Evolutionary conservation across 768 basidiomycete genomes (phyloP).

Genomic region (Lentinula aciculospora): DNA sequence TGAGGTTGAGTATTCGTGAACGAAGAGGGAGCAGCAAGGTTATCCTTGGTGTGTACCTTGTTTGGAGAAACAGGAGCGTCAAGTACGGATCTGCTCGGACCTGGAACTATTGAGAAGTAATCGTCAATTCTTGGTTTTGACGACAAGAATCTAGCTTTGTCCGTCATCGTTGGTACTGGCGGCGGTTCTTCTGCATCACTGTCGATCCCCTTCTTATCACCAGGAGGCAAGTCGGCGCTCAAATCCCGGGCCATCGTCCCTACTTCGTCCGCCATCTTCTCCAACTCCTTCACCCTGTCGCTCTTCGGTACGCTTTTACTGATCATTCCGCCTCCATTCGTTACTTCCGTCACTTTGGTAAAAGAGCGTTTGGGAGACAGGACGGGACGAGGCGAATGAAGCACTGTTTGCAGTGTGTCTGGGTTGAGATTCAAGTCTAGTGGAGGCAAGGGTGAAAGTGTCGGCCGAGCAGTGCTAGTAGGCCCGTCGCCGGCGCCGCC

Average conservation of each 20-base stretch:
- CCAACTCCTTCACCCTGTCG: conserved; percentile 62
- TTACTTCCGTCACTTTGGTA: conserved; percentile 13
- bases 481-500: too few species aligned
- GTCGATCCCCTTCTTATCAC: conserved; percentile 7
- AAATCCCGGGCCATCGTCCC: conserved; percentile 28
- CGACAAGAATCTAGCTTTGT: conserved; percentile 21
- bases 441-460: conserved; percentile 1
- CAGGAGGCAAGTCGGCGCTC: conserved; percentile 16
- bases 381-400: conserved; percentile 65
- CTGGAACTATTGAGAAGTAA: conserved; percentile 6
- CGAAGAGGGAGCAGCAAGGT: neutral
- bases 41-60: neutral
- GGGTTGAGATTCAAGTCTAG: conserved; percentile 16
- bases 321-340: neutral
- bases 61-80: neutral
- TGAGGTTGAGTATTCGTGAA: neutral
- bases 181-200: conserved; percentile 24
- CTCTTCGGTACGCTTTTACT: conserved; percentile 31
- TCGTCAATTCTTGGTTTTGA: conserved; percentile 1
- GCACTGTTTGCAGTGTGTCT: conserved; percentile 24
- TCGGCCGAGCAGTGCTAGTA: neutral
- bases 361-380: conserved; percentile 61
- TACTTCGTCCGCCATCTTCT: conserved; percentile 66
- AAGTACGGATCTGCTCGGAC: neutral
- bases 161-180: conserved; percentile 45